These are phyloP conservation scores for Penicillium psychrosexuale DNA, from an alignment of 2,329 filamentous ascomycete species.

Conservation along the genomic window DNA sequence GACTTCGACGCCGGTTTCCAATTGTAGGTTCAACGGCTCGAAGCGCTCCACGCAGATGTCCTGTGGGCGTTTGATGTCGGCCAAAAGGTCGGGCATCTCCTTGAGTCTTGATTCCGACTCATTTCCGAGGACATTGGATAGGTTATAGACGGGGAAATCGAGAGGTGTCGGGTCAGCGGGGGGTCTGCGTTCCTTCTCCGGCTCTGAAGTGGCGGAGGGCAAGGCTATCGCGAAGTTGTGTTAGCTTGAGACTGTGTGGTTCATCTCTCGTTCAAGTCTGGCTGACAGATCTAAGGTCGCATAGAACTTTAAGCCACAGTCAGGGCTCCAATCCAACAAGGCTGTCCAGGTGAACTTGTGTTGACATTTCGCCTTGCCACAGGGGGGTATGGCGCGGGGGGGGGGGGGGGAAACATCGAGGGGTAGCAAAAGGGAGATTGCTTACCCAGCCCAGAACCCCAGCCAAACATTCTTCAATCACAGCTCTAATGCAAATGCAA, in stretches of 20 bases:
- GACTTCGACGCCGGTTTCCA: constrained; percentile 38
- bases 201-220: constrained; percentile 32
- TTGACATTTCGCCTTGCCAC: neutral
- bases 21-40: constrained; percentile 41
- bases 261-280: no score
- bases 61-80: constrained; percentile 41
- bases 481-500: constrained; percentile 4
- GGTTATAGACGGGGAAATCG: constrained; percentile 51
- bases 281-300: neutral
- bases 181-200: constrained; percentile 46
- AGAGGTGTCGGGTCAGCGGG: constrained; percentile 50
- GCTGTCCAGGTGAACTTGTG: neutral
- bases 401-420: neutral
- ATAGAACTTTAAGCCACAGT: neutral
- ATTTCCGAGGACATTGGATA: constrained; percentile 34
- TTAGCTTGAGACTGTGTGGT: constrained; percentile 9
- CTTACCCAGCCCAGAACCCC: constrained; percentile 34
- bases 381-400: neutral
- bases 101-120: constrained; percentile 38
- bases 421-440: constrained; percentile 3
- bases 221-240: constrained; percentile 22
- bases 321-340: neutral
- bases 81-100: constrained; percentile 45
- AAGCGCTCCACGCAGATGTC: constrained; percentile 42
- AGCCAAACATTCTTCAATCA: constrained; percentile 32